phyloP scores from a whole-genome alignment of 768 basidiomycete genomes.

The Trametes coccinea region DNA sequence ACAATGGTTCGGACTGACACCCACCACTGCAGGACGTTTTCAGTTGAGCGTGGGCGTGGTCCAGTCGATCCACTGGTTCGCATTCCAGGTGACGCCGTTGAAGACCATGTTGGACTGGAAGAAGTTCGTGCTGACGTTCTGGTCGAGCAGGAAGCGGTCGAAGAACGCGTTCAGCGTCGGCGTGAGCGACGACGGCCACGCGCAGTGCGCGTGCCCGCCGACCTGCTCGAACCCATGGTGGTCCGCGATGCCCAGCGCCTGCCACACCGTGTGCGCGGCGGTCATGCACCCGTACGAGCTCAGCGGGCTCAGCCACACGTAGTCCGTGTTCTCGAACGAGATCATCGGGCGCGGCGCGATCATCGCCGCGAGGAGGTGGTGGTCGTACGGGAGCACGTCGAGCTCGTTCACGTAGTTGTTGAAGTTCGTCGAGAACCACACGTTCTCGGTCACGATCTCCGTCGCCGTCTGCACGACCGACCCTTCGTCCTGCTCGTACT shows the following conservation, averaged over 20 bases:
- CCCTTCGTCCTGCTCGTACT: slow-evolving; percentile 46
- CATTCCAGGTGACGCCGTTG: slow-evolving; percentile 41
- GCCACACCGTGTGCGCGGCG: slow-evolving; percentile 50
- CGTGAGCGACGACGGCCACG: slow-evolving; percentile 50
- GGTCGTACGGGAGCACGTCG: slow-evolving; percentile 54
- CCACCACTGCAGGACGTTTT: background rate
- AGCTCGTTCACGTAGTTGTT: slow-evolving; percentile 47
- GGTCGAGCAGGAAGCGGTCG: slow-evolving; percentile 53
- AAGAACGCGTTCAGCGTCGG: slow-evolving; percentile 52
- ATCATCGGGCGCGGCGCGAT: slow-evolving; percentile 57
- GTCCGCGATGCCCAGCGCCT: slow-evolving; percentile 48
- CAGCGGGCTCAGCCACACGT: slow-evolving; percentile 56
- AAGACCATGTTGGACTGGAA: slow-evolving; percentile 44
- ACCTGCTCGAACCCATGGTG: slow-evolving; percentile 55
- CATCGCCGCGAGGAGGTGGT: slow-evolving; percentile 55
- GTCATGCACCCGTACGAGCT: slow-evolving; percentile 52
- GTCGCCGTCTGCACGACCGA: slow-evolving; percentile 51
- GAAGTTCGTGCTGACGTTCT: slow-evolving; percentile 48
- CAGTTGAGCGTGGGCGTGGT: slow-evolving; percentile 44
- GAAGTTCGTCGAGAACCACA: slow-evolving; percentile 59
- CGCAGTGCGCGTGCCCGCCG: slow-evolving; percentile 56
- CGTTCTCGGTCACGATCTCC: slow-evolving; percentile 62
- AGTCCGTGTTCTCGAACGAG: slow-evolving; percentile 55
- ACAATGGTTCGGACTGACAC: too few relatives aligned
- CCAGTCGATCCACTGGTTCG: slow-evolving; percentile 51